These are phyloP conservation scores for Rusavskia elegans DNA, from an alignment of 495 filamentous ascomycete species.

Conservation along the genomic window DNA sequence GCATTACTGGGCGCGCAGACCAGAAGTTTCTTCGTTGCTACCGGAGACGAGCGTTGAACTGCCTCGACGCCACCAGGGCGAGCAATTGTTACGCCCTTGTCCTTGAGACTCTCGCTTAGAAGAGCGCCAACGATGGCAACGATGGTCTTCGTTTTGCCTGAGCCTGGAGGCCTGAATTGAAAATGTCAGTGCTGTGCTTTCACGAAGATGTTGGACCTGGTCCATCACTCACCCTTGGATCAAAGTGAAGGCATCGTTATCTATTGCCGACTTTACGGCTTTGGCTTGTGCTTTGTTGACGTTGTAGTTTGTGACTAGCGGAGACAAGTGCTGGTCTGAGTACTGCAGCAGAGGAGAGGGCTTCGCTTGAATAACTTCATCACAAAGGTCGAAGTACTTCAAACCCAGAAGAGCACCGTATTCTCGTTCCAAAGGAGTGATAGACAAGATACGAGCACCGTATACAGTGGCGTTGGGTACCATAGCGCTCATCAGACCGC, in stretches of 20 bases:
- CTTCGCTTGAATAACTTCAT: conserved; percentile 74
- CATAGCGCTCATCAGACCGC: conserved; percentile 33
- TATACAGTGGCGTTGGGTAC: conserved; percentile 46
- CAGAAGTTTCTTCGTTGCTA: conserved; percentile 65
- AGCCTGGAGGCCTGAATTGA: conserved; percentile 56
- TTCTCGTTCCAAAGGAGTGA: conserved; percentile 87
- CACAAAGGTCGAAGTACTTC: conserved; percentile 88
- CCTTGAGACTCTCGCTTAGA: conserved; percentile 42
- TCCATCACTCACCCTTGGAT: conserved; percentile 58
- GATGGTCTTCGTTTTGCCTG: conserved; percentile 97
- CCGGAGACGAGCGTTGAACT: conserved; percentile 9
- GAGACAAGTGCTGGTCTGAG: conserved; percentile 48
- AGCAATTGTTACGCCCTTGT: conserved; percentile 32
- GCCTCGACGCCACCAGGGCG: conserved; percentile 24
- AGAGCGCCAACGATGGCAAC: conserved; percentile 88
- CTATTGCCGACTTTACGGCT: conserved; percentile 76
- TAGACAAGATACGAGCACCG: conserved; percentile 67
- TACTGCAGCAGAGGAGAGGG: conserved; percentile 77
- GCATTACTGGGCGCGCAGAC: conserved; percentile 96
- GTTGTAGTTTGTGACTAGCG: conserved; percentile 55
- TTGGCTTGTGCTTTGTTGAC: conserved; percentile 86
- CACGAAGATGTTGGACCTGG: neutral
- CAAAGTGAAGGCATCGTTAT: conserved; percentile 90
- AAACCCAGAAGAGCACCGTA: conserved; percentile 80
- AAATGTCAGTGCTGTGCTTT: neutral